Evolutionary conservation across 208 protist species (phyloP).

Genomic region (Trypanosoma melophagium): DNA sequence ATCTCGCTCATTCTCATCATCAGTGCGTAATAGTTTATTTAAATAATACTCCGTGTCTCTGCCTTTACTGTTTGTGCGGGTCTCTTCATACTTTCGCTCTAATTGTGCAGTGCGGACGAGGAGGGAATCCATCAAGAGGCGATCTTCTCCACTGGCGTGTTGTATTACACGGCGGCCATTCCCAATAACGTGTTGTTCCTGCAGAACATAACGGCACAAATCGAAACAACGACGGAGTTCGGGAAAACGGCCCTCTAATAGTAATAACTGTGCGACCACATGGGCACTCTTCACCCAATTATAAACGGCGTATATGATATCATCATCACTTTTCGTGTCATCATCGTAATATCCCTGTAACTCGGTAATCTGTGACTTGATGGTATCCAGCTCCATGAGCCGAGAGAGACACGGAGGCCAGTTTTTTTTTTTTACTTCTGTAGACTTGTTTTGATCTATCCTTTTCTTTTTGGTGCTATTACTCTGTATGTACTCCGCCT

Average conservation of each 20-base stretch:
- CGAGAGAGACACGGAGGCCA: not conserved
- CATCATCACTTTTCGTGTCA: slow-evolving; percentile 64
- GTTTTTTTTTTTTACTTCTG: too few relatives aligned
- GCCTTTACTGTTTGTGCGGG: slow-evolving; percentile 27
- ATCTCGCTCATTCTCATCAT: not conserved
- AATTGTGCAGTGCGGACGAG: slow-evolving; percentile 55
- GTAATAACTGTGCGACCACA: slow-evolving; percentile 43
- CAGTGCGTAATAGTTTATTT: slow-evolving; percentile 29
- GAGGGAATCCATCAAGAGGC: slow-evolving; percentile 45
- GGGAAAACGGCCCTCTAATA: slow-evolving; percentile 62
- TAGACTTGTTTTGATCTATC: too few relatives aligned
- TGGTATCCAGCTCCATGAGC: slow-evolving; percentile 57
- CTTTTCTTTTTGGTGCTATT: too few relatives aligned
- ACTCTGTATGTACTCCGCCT: too few relatives aligned
- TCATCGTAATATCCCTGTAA: slow-evolving; percentile 53
- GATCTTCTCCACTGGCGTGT: slow-evolving; percentile 34
- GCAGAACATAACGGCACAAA: slow-evolving; percentile 43
- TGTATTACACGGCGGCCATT: slow-evolving; percentile 12
- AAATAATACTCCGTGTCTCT: slow-evolving; percentile 62
- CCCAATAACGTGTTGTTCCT: slow-evolving; percentile 15
- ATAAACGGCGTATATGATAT: slow-evolving; percentile 69
- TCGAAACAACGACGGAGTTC: slow-evolving; percentile 76
- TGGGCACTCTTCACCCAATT: slow-evolving; percentile 61
- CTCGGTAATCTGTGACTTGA: slow-evolving; percentile 42
- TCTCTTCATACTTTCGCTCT: slow-evolving; percentile 45